These are phyloP conservation scores for Dothistroma pini DNA, from an alignment of 2,329 filamentous ascomycete genomes.

Conservation along the genomic window DNA sequence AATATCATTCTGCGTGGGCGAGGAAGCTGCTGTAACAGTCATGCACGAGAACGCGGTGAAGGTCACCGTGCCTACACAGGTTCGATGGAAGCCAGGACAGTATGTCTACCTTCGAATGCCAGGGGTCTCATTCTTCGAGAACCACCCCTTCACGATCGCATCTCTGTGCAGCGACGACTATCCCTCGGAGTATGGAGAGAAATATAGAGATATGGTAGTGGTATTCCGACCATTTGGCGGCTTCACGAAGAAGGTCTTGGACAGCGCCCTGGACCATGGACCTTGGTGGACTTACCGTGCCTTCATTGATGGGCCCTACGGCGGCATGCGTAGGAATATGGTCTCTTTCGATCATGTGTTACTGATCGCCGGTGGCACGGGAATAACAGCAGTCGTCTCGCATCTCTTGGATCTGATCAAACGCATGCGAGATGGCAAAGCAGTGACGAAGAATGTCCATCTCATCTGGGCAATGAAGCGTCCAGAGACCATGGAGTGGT, in stretches of 20 bases:
- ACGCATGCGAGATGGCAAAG: conserved; percentile 90
- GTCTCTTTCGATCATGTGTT: conserved; percentile 92
- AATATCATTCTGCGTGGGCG: conserved; percentile 78
- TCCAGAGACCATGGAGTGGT: conserved; percentile 95
- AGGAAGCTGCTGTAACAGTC: conserved; percentile 84
- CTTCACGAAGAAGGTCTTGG: conserved; percentile 81
- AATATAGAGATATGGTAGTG: conserved; percentile 82
- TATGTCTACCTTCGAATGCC: conserved; percentile 95
- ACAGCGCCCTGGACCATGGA: conserved; percentile 77
- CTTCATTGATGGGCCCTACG: conserved; percentile 91
- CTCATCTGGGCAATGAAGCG: conserved; percentile 93
- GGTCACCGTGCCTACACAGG: conserved; percentile 87
- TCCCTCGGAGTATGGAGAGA: conserved; percentile 82
- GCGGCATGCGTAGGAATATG: conserved; percentile 85
- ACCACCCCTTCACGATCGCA: conserved; percentile 92
- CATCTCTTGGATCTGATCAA: conserved; percentile 93
- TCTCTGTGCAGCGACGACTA: conserved; percentile 92
- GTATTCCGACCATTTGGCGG: conserved; percentile 90
- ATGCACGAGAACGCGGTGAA: conserved; percentile 95
- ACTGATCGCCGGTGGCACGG: conserved; percentile 88
- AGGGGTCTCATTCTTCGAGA: conserved; percentile 83
- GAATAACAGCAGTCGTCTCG: conserved; percentile 88
- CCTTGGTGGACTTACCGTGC: conserved; percentile 90
- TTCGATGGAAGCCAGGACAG: conserved; percentile 89
- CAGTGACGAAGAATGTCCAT: conserved; percentile 83